Conservation (phyloP, 768 basidiomycete species). For the Xerocomellus amylosporus region DNA sequence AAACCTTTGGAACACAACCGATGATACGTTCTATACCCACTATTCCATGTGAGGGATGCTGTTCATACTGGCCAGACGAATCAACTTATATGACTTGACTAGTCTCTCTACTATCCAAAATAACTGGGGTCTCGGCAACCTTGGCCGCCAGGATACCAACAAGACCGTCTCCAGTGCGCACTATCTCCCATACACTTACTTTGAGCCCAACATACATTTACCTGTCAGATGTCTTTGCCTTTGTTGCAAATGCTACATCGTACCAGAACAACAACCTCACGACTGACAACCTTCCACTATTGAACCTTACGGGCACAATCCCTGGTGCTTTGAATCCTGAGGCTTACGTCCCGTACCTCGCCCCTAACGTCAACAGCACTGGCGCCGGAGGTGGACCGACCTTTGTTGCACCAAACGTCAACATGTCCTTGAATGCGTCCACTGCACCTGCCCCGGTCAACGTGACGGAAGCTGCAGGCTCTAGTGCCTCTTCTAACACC, state of each 20-base stretch:
- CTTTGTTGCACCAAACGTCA: conserved; percentile 34
- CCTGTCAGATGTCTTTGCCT: conserved; percentile 46
- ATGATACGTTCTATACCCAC: conserved; percentile 58
- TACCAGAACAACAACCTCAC: conserved; percentile 41
- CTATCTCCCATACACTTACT: background rate
- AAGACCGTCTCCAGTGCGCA: conserved; percentile 30
- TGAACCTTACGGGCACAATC: conserved; percentile 41
- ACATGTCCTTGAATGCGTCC: conserved; percentile 35
- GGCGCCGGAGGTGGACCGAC: conserved; percentile 45
- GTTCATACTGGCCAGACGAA: background rate
- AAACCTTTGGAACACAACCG: conserved; percentile 41
- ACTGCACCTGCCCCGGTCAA: conserved; percentile 40
- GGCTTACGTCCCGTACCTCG: conserved; percentile 42
- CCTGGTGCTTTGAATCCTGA: conserved; percentile 44
- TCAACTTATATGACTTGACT: background rate
- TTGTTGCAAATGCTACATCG: conserved; percentile 46
- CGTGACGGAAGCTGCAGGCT: conserved; percentile 27
- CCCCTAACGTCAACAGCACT: conserved; percentile 38
- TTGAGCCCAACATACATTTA: background rate
- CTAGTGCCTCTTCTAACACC: background rate
- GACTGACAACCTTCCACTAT: conserved; percentile 28
- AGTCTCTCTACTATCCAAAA: conserved; percentile 52
- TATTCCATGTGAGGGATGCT: conserved; percentile 42
- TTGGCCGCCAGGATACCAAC: conserved; percentile 58
- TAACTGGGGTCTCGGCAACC: conserved; percentile 61